phyloP scores from a whole-genome alignment of 768 basidiomycete species.

The Heimioporus sp. region DNA sequence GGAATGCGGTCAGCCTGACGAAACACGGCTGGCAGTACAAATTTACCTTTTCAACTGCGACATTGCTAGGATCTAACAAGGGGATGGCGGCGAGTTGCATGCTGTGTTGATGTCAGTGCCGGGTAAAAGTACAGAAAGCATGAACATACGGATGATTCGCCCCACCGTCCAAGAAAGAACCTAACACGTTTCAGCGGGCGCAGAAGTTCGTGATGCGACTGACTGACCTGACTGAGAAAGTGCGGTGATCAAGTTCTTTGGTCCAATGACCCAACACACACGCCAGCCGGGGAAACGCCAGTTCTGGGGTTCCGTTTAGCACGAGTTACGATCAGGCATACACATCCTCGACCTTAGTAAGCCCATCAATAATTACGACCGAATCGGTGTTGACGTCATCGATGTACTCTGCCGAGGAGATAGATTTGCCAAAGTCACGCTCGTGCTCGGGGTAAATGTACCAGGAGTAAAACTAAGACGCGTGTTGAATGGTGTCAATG shows the following conservation, averaged over 20 bases:
- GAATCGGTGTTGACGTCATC: conserved; percentile 87
- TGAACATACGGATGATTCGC: conserved; percentile 82
- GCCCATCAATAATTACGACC: conserved; percentile 83
- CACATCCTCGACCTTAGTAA: conserved; percentile 68
- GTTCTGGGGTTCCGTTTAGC: conserved; percentile 52
- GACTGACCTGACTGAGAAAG: conserved; percentile 79
- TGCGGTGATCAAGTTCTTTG: conserved; percentile 83
- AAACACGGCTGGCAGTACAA: not conserved
- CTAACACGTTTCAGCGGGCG: conserved; percentile 25
- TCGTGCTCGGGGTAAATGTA: conserved; percentile 86
- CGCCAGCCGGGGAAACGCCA: conserved; percentile 96
- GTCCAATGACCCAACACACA: conserved; percentile 90
- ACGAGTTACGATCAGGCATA: not conserved
- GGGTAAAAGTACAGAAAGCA: not conserved
- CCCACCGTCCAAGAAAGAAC: conserved; percentile 92
- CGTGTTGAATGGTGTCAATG: not conserved
- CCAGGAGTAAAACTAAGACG: conserved; percentile 84
- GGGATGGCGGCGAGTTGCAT: conserved; percentile 88
- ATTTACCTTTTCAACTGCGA: conserved; percentile 62
- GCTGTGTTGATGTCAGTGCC: conserved; percentile 32
- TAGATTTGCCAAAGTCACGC: conserved; percentile 68
- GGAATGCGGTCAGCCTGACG: not conserved
- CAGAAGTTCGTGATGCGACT: not conserved
- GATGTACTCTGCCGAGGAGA: conserved; percentile 82
- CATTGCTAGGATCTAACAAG: conserved; percentile 70